Percentiles rank a stretch among this genome's conserved stretches.
Evolutionary conservation across 768 basidiomycete genomes (phyloP).

Genomic region (Macrocybe gigantea): DNA sequence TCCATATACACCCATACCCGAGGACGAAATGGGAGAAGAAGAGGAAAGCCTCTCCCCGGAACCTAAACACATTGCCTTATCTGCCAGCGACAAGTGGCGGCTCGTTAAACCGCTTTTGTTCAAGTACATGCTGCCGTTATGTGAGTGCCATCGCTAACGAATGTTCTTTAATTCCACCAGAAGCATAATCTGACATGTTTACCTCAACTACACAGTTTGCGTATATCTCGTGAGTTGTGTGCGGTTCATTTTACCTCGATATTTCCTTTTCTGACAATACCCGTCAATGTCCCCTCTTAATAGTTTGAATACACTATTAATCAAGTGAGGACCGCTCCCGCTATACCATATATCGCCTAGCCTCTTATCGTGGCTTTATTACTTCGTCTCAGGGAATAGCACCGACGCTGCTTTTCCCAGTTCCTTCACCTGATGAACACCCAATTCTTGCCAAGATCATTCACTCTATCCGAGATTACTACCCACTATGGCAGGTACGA

Average conservation of each 20-base stretch:
- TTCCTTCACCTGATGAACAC: constrained; percentile 47
- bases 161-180: too few relatives aligned
- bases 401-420: constrained; percentile 71
- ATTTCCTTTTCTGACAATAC: neutral
- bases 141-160: constrained; percentile 40
- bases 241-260: neutral
- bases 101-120: constrained; percentile 74
- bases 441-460: constrained; percentile 59
- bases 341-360: neutral
- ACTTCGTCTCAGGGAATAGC: constrained; percentile 51
- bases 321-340: neutral
- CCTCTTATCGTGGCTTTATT: neutral
- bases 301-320: constrained; percentile 9
- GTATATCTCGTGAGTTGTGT: constrained; percentile 24
- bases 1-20: constrained; percentile 41
- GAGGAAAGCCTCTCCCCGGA: constrained; percentile 26
- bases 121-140: constrained; percentile 91
- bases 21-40: constrained; percentile 37
- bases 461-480: constrained; percentile 72
- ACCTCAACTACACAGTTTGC: constrained; percentile 20
- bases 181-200: too few relatives aligned
- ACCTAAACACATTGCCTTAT: constrained; percentile 48
- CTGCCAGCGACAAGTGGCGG: constrained; percentile 69
- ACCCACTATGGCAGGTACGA: constrained; percentile 75
- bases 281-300: neutral